phyloP scores from a whole-genome alignment of 257 asterid species.

The Solanum virginianum region DNA sequence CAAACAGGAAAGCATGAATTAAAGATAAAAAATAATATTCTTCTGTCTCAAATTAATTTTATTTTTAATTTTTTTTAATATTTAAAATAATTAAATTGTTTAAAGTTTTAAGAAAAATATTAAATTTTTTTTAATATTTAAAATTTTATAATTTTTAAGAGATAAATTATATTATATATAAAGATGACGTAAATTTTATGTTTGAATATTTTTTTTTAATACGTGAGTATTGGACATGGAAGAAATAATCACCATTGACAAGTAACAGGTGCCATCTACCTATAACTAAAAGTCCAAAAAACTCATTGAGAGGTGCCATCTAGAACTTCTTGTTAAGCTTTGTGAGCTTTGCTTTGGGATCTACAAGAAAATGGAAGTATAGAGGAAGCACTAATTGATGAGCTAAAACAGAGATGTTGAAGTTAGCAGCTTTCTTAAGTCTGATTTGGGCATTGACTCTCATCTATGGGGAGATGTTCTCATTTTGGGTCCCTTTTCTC shows the following conservation, averaged over 20 bases:
- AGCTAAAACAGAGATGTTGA: constrained; percentile 19
- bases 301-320: not conserved
- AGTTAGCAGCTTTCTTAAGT: constrained; percentile 43
- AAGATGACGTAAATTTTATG: too few relatives aligned
- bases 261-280: not conserved
- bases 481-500: constrained; percentile 60
- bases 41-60: too few relatives aligned
- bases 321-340: not conserved
- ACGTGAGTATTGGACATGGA: rapidly evolving
- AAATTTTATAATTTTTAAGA: too few relatives aligned
- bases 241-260: not conserved
- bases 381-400: not conserved
- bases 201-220: too few relatives aligned
- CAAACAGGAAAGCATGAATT: not conserved
- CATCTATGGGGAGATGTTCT: constrained; percentile 86
- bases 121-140: too few relatives aligned
- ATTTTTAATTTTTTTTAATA: too few relatives aligned
- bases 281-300: not conserved
- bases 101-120: too few relatives aligned
- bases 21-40: not conserved
- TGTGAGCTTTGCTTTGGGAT: not conserved
- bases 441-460: constrained; percentile 60
- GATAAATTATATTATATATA: too few relatives aligned
- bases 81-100: too few relatives aligned
- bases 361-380: not conserved